Conservation (phyloP, 1,139 yeast species). For the Pichia sp. region DNA sequence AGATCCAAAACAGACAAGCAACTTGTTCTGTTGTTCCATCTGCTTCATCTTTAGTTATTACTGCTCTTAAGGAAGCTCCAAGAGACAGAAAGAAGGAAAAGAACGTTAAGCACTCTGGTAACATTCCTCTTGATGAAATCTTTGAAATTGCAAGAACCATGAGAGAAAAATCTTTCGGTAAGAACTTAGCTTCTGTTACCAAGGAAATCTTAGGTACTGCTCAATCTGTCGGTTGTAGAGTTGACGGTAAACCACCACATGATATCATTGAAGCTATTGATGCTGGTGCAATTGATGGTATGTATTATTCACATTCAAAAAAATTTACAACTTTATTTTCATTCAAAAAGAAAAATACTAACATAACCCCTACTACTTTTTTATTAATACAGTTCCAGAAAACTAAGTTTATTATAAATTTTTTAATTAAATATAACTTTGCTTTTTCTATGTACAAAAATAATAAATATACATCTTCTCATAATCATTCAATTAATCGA, state of each 20-base stretch:
- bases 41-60: conserved; percentile 97
- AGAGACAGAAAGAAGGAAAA: conserved; percentile 99
- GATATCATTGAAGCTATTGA: conserved; percentile 96
- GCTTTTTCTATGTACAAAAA: conserved; percentile 16
- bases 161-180: conserved; percentile 97
- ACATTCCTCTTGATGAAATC: conserved; percentile 95
- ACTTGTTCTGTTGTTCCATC: conserved; percentile 98
- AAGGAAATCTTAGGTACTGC: conserved; percentile 99
- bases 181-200: conserved; percentile 91
- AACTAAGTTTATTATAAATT: conserved; percentile 42
- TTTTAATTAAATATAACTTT: conserved; percentile 10
- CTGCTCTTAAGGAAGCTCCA: conserved; percentile 99
- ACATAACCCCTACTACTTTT: conserved; percentile 7
- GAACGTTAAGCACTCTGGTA: conserved; percentile 99
- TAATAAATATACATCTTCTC: conserved; percentile 4
- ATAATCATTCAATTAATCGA: background rate
- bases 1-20: conserved; percentile 99
- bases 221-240: conserved; percentile 98
- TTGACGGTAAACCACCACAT: conserved; percentile 98
- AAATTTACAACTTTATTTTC: background rate
- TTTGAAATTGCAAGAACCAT: conserved; percentile 96
- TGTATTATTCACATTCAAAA: conserved; percentile 13
- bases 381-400: conserved; percentile 50
- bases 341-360: conserved; percentile 12
- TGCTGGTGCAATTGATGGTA: conserved; percentile 92